A percentile compares a stretch with the other conserved stretches of the same genome.
Conservation (phyloP, 2,329 filamentous ascomycete species). For the Epicoccum nigrum region DNA sequence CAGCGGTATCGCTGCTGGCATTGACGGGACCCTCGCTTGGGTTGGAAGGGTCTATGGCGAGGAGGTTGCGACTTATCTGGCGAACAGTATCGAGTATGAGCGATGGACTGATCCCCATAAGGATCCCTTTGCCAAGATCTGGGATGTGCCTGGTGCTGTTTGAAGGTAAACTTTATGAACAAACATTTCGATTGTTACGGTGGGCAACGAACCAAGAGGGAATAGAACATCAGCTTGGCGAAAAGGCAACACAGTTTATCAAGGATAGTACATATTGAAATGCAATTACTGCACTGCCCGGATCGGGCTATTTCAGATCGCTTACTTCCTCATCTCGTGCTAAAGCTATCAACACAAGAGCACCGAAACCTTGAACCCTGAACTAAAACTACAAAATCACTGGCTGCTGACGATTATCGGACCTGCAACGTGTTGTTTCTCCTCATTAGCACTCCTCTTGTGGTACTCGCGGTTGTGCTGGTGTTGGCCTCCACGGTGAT, state of each 20-base stretch:
- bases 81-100: constrained; percentile 61
- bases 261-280: neutral
- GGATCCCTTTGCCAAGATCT: constrained; percentile 61
- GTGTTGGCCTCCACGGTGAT: constrained; percentile 7
- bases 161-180: no score
- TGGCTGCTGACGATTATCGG: constrained; percentile 16
- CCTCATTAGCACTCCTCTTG: constrained; percentile 11
- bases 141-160: constrained; percentile 20
- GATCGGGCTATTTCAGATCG: neutral
- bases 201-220: no score
- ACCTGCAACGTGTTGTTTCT: constrained; percentile 8
- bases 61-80: constrained; percentile 56
- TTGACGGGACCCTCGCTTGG: constrained; percentile 65
- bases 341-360: constrained; percentile 12
- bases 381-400: neutral
- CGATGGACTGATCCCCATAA: constrained; percentile 55
- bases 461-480: constrained; percentile 9
- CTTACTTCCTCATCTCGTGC: neutral
- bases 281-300: neutral
- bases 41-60: constrained; percentile 60
- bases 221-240: no score
- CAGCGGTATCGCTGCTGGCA: constrained; percentile 67
- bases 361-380: neutral
- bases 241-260: no score
- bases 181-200: no score